A percentile compares a stretch with the other conserved stretches of the same genome.
Evolutionary conservation across 495 filamentous ascomycete species (phyloP).

Genomic region (Endocarpon pusillum): DNA sequence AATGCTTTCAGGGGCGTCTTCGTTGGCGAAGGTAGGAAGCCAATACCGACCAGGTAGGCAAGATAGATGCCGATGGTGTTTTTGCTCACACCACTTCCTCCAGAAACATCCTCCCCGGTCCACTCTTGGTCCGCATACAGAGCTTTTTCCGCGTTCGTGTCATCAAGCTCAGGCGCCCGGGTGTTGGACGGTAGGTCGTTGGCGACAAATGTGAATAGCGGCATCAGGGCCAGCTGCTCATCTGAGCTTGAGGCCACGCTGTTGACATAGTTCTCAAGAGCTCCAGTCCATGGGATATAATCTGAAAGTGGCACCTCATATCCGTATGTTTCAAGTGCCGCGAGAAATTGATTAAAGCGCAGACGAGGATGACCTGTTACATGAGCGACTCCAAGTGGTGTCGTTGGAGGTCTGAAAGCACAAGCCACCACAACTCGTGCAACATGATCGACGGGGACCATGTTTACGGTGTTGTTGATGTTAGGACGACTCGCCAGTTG

Average conservation of each 20-base stretch:
- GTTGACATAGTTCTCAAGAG: conserved; percentile 46
- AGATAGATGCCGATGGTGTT: conserved; percentile 58
- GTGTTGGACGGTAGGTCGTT: conserved; percentile 63
- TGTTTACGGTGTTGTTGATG: conserved; percentile 80
- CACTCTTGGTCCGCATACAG: conserved; percentile 44
- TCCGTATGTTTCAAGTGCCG: conserved; percentile 54
- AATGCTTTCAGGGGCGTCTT: conserved; percentile 26
- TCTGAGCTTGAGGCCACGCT: conserved; percentile 16
- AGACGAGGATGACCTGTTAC: conserved; percentile 69
- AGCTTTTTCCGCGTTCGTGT: conserved; percentile 48
- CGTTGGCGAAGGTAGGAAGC: conserved; percentile 46
- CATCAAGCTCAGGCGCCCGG: conserved; percentile 65
- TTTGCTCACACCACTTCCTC: conserved; percentile 44
- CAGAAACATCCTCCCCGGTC: conserved; percentile 45
- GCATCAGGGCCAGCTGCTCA: conserved; percentile 33
- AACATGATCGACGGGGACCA: conserved; percentile 77
- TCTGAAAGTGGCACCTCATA: conserved; percentile 52
- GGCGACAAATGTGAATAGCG: conserved; percentile 72
- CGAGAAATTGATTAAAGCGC: conserved; percentile 61
- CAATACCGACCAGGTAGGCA: conserved; percentile 50
- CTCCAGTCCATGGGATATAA: conserved; percentile 37
- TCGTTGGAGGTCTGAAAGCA: conserved; percentile 39
- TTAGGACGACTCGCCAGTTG: conserved; percentile 56
- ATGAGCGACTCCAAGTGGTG: conserved; percentile 46
- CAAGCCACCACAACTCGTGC: conserved; percentile 59